phyloP scores from a whole-genome alignment of 1,284 basidiomycete genomes.

The Tilletia walkeri region DNA sequence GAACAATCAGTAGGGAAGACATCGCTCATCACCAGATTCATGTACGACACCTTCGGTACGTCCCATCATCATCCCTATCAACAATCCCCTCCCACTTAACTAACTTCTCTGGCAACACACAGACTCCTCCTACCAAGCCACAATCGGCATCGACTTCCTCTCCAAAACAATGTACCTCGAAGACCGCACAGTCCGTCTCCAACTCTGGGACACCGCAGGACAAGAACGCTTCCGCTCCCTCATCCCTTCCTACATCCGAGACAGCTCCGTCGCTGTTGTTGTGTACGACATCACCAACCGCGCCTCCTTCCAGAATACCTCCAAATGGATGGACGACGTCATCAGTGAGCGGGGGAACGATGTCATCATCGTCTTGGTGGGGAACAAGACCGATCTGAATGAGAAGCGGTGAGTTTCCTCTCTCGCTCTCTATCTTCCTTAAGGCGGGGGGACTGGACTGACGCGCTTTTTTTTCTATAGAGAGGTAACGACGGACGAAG shows the following conservation, averaged over 20 bases:
- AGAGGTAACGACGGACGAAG: constrained; percentile 98
- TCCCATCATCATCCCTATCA: not conserved
- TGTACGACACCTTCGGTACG: constrained; percentile 89
- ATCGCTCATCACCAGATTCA: constrained; percentile 87
- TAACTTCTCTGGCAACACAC: not conserved
- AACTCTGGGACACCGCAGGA: constrained; percentile 98
- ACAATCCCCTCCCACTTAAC: not conserved
- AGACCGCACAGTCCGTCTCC: constrained; percentile 93
- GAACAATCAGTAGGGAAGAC: constrained; percentile 63
- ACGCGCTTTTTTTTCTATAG: constrained; percentile 51
- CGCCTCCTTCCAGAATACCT: constrained; percentile 91
- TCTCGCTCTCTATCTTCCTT: too few species aligned
- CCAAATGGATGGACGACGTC: constrained; percentile 99
- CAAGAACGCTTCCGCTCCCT: constrained; percentile 96
- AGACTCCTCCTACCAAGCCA: constrained; percentile 99
- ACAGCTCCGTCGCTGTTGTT: constrained; percentile 96
- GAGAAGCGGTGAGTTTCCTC: constrained; percentile 44
- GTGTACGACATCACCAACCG: constrained; percentile 99
- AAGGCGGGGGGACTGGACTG: not conserved
- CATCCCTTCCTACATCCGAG: constrained; percentile 98
- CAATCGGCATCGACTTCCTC: constrained; percentile 98
- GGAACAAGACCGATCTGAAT: constrained; percentile 88
- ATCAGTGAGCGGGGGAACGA: constrained; percentile 95
- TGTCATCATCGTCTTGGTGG: constrained; percentile 96
- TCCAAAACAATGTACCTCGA: constrained; percentile 99